A percentile compares a stretch with the other conserved stretches of the same genome.
Evolutionary conservation across 768 basidiomycete genomes (phyloP).

Genomic region (Leccinum obscurum): DNA sequence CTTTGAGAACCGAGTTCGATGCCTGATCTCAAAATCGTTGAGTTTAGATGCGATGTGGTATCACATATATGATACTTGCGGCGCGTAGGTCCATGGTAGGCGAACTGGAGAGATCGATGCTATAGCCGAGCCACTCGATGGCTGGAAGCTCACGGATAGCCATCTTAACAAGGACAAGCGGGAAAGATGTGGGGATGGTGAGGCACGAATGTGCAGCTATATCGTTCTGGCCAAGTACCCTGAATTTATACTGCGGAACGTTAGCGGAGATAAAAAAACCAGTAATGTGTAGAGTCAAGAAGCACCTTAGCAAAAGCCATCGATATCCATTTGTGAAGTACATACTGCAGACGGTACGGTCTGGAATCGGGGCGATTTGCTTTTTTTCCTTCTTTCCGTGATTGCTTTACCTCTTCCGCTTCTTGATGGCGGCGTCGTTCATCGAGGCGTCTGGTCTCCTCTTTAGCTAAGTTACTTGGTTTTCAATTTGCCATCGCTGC

Average conservation of each 20-base stretch:
- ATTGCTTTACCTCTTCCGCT: too few species aligned
- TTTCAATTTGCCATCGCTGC: too few species aligned
- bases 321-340: background rate
- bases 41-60: background rate
- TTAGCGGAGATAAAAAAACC: background rate
- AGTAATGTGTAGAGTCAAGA: background rate
- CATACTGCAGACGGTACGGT: background rate
- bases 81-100: slow-evolving; percentile 11
- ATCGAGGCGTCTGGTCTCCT: too few species aligned
- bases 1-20: background rate
- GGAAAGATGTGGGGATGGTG: background rate
- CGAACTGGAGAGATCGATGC: slow-evolving; percentile 13
- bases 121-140: slow-evolving; percentile 11
- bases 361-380: too few species aligned
- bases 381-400: background rate
- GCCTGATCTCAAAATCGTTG: background rate
- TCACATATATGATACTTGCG: slow-evolving; percentile 1
- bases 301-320: background rate
- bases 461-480: too few species aligned
- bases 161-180: background rate
- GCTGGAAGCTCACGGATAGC: slow-evolving; percentile 10
- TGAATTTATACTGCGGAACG: background rate
- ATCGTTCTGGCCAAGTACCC: background rate
- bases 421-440: too few species aligned
- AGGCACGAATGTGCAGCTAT: background rate